phyloP scores from a whole-genome alignment of 2,329 filamentous ascomycete genomes.

The Leptoxyphium fumago region DNA sequence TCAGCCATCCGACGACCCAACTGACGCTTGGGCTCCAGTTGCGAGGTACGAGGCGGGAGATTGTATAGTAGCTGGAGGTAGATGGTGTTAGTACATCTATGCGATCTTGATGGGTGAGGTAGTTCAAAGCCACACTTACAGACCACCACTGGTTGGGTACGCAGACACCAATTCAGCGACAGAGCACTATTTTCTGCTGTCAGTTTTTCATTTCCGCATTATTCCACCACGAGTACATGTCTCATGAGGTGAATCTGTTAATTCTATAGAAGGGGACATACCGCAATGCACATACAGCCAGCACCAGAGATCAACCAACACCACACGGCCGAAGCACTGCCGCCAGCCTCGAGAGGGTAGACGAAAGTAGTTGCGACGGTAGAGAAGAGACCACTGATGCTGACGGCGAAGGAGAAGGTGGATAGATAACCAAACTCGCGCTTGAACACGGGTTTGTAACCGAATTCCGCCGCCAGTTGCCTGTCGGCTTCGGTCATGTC shows the following conservation, averaged over 20 bases:
- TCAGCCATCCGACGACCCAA: constrained; percentile 30
- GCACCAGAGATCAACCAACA: constrained; percentile 43
- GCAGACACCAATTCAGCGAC: constrained; percentile 44
- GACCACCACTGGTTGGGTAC: constrained; percentile 41
- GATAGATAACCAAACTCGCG: constrained; percentile 44
- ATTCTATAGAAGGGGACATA: constrained; percentile 4
- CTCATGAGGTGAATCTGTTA: neutral
- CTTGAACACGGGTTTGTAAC: constrained; percentile 35
- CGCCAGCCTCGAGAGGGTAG: constrained; percentile 39
- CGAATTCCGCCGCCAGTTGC: constrained; percentile 14
- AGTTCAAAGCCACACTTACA: constrained; percentile 10
- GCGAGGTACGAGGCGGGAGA: constrained; percentile 37
- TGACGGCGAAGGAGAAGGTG: constrained; percentile 46
- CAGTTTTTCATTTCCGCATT: neutral
- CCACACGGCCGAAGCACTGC: constrained; percentile 41
- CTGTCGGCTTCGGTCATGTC: constrained; percentile 1
- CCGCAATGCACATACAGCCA: constrained; percentile 41
- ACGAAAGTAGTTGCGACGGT: constrained; percentile 42
- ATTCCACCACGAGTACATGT: neutral
- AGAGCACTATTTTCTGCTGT: constrained; percentile 20
- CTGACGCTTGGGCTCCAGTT: constrained; percentile 35
- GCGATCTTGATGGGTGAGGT: no score
- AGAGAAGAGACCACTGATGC: constrained; percentile 41
- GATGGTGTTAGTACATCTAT: neutral
- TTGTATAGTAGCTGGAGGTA: constrained; percentile 34